A percentile compares a stretch with the other conserved stretches of the same genome.
Evolutionary conservation across 805 yeast genomes (phyloP).

Genomic region (Wickerhamiella qilinensis): DNA sequence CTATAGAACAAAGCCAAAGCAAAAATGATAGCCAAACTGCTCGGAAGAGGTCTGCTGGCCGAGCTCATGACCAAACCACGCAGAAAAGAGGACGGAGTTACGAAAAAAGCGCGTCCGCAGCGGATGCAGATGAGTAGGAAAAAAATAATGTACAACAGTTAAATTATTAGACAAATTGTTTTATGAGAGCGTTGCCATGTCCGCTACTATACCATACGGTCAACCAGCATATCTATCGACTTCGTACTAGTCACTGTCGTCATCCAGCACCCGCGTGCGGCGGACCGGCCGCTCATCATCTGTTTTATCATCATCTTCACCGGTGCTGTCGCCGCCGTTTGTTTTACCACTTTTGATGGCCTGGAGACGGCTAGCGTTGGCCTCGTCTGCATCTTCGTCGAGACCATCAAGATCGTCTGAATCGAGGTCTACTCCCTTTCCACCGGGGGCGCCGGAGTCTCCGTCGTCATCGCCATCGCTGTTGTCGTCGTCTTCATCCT

Average conservation of each 20-base stretch:
- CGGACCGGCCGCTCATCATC: slow-evolving; percentile 6
- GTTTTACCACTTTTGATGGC: slow-evolving; percentile 5
- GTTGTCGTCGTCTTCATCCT: slow-evolving; percentile 24
- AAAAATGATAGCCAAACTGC: background rate
- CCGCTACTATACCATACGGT: too few species aligned
- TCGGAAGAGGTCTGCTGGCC: too few species aligned
- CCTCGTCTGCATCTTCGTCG: slow-evolving; percentile 20
- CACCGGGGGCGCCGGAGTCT: slow-evolving; percentile 23
- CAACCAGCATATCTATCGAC: too few species aligned
- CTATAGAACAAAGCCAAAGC: background rate
- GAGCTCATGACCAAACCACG: too few species aligned
- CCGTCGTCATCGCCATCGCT: slow-evolving; percentile 11
- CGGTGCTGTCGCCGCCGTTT: slow-evolving; percentile 7
- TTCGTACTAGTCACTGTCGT: slow-evolving; percentile 6
- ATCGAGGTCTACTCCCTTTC: slow-evolving; percentile 14
- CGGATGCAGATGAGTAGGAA: too few species aligned
- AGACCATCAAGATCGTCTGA: slow-evolving; percentile 11
- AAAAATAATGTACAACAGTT: too few species aligned
- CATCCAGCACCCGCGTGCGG: slow-evolving; percentile 12
- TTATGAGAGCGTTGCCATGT: too few species aligned
- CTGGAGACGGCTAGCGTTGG: slow-evolving; percentile 11
- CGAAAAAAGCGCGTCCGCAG: too few species aligned
- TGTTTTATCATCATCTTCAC: slow-evolving; percentile 8
- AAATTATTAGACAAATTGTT: too few species aligned
- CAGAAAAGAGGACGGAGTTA: too few species aligned